Percentiles rank a stretch among this genome's conserved stretches.
These are phyloP conservation scores for Vigna unguiculata DNA, from an alignment of 306 rosid species.

Conservation along the genomic window DNA sequence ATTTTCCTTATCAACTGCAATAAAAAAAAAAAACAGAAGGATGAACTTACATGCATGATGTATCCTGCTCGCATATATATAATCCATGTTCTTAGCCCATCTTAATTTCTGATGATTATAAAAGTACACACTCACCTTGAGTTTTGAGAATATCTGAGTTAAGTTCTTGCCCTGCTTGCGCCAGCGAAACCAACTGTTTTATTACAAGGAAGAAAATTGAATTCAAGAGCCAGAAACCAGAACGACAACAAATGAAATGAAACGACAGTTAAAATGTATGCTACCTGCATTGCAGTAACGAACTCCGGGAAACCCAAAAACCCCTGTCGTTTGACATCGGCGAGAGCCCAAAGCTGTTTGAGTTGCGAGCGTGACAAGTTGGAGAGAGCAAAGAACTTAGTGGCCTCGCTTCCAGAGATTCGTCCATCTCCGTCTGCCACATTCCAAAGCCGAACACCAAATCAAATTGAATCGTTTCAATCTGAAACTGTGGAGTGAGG, in stretches of 20 bases:
- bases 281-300: constrained; percentile 85
- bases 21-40: background rate
- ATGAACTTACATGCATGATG: background rate
- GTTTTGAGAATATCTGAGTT: constrained; percentile 64
- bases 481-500: background rate
- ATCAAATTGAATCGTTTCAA: background rate
- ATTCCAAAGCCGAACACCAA: background rate
- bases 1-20: constrained; percentile 70
- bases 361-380: constrained; percentile 83
- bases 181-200: constrained; percentile 74
- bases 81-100: background rate
- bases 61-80: background rate
- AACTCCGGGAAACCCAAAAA: constrained; percentile 75
- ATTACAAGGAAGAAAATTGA: background rate
- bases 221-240: constrained; percentile 5
- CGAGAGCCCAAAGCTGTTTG: constrained; percentile 89
- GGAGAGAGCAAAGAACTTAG: constrained; percentile 82
- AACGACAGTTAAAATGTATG: background rate
- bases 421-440: constrained; percentile 81
- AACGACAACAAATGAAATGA: background rate
- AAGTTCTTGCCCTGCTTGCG: constrained; percentile 77
- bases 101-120: background rate
- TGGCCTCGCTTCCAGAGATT: constrained; percentile 77
- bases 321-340: constrained; percentile 83
- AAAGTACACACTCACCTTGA: constrained; percentile 56